Base-by-base conservation (phyloP, 495 filamentous ascomycete species). In the Daldinia grandis region DNA sequence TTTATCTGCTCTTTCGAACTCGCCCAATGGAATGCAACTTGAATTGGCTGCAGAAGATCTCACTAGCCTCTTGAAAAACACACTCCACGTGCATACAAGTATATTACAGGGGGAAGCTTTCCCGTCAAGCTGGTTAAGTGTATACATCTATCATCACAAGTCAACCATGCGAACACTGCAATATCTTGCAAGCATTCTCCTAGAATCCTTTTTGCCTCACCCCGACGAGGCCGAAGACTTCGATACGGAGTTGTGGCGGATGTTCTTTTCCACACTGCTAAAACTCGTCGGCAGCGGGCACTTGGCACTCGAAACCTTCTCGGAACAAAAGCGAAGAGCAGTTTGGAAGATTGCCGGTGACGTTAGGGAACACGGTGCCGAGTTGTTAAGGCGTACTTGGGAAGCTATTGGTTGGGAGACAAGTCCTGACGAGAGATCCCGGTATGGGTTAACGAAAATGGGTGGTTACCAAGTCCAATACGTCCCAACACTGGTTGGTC, bases 271-370 rank as follows among this genome's bases (percentile, higher is more conserved):
- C 12, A 94, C 93, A 0, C 80, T 99, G 50, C 85, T 99, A 35
- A 93, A 91, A 74, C 90, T 98, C 4, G 93, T 98, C 7, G 92
- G 92, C 0, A 97, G 92, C 70, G 87, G 94, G 47, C 91, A 91
- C 6, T 83, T 99, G 10, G 94, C 95, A 14, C 86, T 99, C 25
- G 95, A 99, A 76, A 98, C 94, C 0, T 98, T 98, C 77, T 93
- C 96, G 0, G 96, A 98, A 79, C 95, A 99, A 80, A 98, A 98
- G 78, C 84, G 96, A 40, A 83, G 95, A 27, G 94, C 95, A 3
- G 94, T 98, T 14, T 98, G 96, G 95, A 98, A 98, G 82, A 97
- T 99, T 74, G 96, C 94, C 28, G 96, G 95, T 21, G 95, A 99
- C 83, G 93, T 99, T 56, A 85, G 95, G 58, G 93, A 98, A 76